Evolutionary conservation across 768 basidiomycete species (phyloP).

Genomic region (Podaxis sp.): DNA sequence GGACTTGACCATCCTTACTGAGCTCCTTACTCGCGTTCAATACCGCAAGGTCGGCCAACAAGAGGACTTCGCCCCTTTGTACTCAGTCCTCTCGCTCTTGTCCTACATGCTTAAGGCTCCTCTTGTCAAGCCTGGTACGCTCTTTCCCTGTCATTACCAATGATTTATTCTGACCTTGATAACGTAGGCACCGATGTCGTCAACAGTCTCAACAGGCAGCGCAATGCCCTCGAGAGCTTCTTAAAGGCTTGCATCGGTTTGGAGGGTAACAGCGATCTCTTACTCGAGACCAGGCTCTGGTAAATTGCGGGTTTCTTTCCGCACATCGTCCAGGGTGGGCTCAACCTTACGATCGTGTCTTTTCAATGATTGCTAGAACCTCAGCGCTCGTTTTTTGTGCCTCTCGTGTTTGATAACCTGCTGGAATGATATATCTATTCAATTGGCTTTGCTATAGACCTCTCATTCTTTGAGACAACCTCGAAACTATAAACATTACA

Average conservation of each 20-base stretch:
- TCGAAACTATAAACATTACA: neutral
- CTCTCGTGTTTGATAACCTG: neutral
- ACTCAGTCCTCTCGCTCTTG: conserved; percentile 88
- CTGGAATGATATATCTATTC: neutral
- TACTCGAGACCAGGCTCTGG: conserved; percentile 88
- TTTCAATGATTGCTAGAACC: neutral
- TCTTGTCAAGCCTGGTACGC: conserved; percentile 84
- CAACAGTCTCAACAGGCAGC: conserved; percentile 93
- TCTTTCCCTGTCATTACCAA: neutral
- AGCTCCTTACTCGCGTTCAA: conserved; percentile 88
- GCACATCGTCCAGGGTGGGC: neutral
- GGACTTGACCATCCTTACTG: conserved; percentile 88
- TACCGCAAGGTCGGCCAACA: conserved; percentile 61
- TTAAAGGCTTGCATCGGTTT: conserved; percentile 92
- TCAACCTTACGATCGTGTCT: neutral
- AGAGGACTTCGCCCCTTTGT: conserved; percentile 74
- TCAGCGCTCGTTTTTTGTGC: neutral
- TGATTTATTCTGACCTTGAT: neutral
- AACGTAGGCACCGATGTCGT: conserved; percentile 78
- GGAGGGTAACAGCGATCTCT: conserved; percentile 76
- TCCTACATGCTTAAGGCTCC: conserved; percentile 98
- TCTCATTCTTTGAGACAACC: neutral
- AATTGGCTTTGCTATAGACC: neutral
- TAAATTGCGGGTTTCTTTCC: conserved; percentile 31
- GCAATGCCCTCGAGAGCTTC: conserved; percentile 90